Conservation (phyloP, 352 stramenopile genomes). For the Globisporangium iwayamae region DNA sequence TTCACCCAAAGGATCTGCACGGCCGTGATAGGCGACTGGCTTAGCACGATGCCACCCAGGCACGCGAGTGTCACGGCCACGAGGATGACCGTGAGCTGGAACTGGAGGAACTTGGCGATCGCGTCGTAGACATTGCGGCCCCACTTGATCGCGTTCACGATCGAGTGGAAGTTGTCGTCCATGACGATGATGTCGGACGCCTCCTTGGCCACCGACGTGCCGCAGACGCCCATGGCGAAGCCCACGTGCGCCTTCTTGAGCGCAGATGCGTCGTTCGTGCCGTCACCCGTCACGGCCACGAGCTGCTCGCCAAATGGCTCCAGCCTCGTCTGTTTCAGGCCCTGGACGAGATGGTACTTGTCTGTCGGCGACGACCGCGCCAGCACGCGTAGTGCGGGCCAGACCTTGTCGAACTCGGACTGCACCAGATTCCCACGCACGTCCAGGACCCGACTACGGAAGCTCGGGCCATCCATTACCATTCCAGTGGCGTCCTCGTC, state of each 20-base stretch:
- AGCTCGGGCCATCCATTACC: slow-evolving; percentile 49
- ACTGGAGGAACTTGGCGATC: slow-evolving; percentile 92
- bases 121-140: slow-evolving; percentile 92
- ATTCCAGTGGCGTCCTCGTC: slow-evolving; percentile 17
- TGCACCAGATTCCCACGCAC: slow-evolving; percentile 49
- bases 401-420: slow-evolving; percentile 76
- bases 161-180: slow-evolving; percentile 91
- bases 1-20: slow-evolving; percentile 94
- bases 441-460: slow-evolving; percentile 46
- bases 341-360: slow-evolving; percentile 89
- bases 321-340: slow-evolving; percentile 60
- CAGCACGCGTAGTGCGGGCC: slow-evolving; percentile 83
- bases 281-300: slow-evolving; percentile 91
- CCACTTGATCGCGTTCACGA: slow-evolving; percentile 91
- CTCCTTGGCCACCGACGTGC: slow-evolving; percentile 87
- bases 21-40: slow-evolving; percentile 73
- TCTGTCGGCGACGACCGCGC: slow-evolving; percentile 89
- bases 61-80: slow-evolving; percentile 83
- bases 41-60: slow-evolving; percentile 56
- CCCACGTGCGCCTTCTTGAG: slow-evolving; percentile 89
- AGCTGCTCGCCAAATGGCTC: slow-evolving; percentile 35
- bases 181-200: slow-evolving; percentile 90
- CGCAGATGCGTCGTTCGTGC: slow-evolving; percentile 91
- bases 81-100: slow-evolving; percentile 92
- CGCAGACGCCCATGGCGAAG: slow-evolving; percentile 86